Percentiles rank a stretch among this genome's conserved stretches.
phyloP scores from a whole-genome alignment of 1,284 basidiomycete genomes.

The Cryptococcus sp. region DNA sequence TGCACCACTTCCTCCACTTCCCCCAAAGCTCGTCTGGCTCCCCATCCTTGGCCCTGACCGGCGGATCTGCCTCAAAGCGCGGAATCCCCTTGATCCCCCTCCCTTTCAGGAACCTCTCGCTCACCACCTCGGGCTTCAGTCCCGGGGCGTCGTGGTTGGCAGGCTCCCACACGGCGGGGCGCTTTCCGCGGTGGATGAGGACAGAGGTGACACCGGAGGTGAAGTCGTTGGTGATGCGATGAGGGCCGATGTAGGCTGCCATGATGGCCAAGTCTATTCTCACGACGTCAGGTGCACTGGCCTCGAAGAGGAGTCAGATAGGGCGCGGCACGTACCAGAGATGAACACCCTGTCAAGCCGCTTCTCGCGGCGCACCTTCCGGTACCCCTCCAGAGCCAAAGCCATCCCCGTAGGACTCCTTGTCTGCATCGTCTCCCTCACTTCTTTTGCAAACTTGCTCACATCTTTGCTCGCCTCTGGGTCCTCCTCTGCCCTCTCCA shows the following conservation, averaged over 20 bases:
- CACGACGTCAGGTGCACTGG: background rate
- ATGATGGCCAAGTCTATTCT: conserved; percentile 36
- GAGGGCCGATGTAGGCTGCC: conserved; percentile 29
- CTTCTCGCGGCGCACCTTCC: conserved; percentile 61
- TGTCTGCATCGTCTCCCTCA: conserved; percentile 60
- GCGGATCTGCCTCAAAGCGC: no score
- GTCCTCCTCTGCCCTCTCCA: conserved; percentile 52
- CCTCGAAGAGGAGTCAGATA: conserved; percentile 6
- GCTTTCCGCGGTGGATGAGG: conserved; percentile 61
- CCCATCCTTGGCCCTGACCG: no score
- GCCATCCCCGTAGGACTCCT: conserved; percentile 88
- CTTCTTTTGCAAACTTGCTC: conserved; percentile 69
- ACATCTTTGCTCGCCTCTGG: conserved; percentile 54
- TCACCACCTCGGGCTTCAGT: no score
- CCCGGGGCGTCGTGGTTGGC: conserved; percentile 36
- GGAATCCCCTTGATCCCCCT: no score
- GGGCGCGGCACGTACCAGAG: conserved; percentile 65
- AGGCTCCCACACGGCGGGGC: conserved; percentile 50
- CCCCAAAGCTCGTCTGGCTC: no score
- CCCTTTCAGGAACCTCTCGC: no score
- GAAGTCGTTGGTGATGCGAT: conserved; percentile 75
- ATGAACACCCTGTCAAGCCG: conserved; percentile 65
- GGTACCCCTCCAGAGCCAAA: conserved; percentile 75
- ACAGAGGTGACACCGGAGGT: conserved; percentile 70
- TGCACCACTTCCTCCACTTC: no score